Base-by-base conservation (phyloP, 1,139 yeast species). In the Candida tetrigidarum region DNA sequence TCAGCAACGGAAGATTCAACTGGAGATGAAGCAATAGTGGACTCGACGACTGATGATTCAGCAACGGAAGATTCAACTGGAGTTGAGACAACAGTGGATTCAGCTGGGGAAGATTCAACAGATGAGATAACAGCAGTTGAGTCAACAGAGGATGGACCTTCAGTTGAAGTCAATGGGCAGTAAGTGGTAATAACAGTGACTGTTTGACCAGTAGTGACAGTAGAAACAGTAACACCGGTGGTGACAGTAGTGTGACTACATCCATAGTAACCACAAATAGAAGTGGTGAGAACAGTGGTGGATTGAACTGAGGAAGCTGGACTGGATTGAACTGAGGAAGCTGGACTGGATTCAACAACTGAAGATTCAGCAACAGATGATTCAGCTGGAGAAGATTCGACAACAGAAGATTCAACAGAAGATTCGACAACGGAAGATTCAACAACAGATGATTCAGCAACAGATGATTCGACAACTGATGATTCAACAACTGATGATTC, bases 241-340 rank as follows among this genome's bases (percentile, higher is more conserved):
- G 39, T 14, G 18, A 30, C n/a, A 5, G 37, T 34, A 20, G 37
- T 34, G n/a, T n/a, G n/a, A n/a, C n/a, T n/a, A n/a, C n/a, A n/a
- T n/a, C n/a, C n/a, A n/a, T n/a, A n/a, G n/a, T n/a, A n/a, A n/a
- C n/a, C n/a, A n/a, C n/a, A n/a, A n/a, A n/a, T n/a, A n/a, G n/a
- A n/a, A n/a, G n/a, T n/a, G n/a, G n/a, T n/a, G n/a, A n/a, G n/a
- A n/a, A n/a, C n/a, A n/a, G n/a, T n/a, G n/a, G n/a, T n/a, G n/a
- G n/a, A n/a, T n/a, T n/a, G n/a, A n/a, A n/a, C n/a, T n/a, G n/a
- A n/a, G n/a, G n/a, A n/a, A n/a, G n/a, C n/a, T n/a, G n/a, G 22
- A 11, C 22, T 20, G 18, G 23, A 2, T 11, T 10, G 4, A 3
- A 12, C 28, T n/a, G n/a, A n/a, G n/a, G n/a, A n/a, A n/a, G n/a